These are phyloP conservation scores for Xerocomus potaroensis DNA, from an alignment of 768 basidiomycete genomes.

Conservation along the genomic window DNA sequence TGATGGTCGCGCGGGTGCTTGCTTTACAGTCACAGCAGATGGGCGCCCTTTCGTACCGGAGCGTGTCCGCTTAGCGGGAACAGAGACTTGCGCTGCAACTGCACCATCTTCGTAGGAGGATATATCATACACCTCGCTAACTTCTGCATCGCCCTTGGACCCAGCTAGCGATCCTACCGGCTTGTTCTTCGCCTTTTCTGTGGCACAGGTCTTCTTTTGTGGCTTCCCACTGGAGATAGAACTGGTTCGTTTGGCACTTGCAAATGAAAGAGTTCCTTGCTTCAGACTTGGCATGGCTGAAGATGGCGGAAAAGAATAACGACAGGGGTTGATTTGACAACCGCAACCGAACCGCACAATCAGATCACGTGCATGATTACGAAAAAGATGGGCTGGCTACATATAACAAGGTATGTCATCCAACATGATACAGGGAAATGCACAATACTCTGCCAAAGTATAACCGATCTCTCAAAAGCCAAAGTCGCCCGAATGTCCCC, in stretches of 20 bases:
- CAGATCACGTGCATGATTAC: conserved; percentile 8
- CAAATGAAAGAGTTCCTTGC: conserved; percentile 45
- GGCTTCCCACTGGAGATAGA: conserved; percentile 20
- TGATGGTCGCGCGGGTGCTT: not conserved
- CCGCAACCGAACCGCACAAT: conserved; percentile 3
- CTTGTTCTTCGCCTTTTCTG: conserved; percentile 10
- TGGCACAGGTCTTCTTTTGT: conserved; percentile 5
- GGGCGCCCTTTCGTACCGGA: conserved; percentile 19
- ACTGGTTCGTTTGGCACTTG: conserved; percentile 43
- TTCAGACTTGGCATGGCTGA: conserved; percentile 29
- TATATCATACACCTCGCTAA: conserved; percentile 8
- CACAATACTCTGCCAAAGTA: not conserved
- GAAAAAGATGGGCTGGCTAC: too few species aligned
- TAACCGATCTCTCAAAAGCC: conserved; percentile 9
- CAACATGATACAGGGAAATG: not conserved
- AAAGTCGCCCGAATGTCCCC: conserved; percentile 14
- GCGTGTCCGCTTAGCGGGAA: conserved; percentile 24
- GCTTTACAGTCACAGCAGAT: conserved; percentile 3
- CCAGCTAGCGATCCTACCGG: not conserved
- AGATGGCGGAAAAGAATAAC: not conserved
- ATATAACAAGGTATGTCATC: conserved; percentile 10
- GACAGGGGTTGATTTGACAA: conserved; percentile 22
- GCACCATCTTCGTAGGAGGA: conserved; percentile 20
- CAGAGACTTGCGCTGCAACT: not conserved
- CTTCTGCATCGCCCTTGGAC: not conserved